Evolutionary conservation across 768 basidiomycete species (phyloP).

Genomic region (Boletus subparvulus): DNA sequence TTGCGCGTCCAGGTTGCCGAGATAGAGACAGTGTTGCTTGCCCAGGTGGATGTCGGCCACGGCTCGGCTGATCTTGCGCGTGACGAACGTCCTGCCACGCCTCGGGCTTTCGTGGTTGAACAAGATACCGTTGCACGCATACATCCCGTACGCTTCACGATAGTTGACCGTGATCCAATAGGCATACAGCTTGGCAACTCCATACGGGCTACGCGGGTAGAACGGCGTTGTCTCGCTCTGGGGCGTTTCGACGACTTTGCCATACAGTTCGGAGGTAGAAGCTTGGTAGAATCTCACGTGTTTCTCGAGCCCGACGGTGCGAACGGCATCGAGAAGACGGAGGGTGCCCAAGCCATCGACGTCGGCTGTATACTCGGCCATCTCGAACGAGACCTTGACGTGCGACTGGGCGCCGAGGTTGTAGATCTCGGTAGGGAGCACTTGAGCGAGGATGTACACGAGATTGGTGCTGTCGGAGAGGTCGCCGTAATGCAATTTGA

Average conservation of each 20-base stretch:
- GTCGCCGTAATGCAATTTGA: conserved; percentile 90
- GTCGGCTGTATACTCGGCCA: conserved; percentile 98
- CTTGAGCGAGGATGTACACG: conserved; percentile 93
- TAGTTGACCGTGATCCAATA: conserved; percentile 93
- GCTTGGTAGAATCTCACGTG: conserved; percentile 97
- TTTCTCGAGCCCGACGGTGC: conserved; percentile 91
- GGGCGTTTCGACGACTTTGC: conserved; percentile 93
- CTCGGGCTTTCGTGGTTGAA: conserved; percentile 99
- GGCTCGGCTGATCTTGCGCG: conserved; percentile 90
- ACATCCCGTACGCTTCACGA: conserved; percentile 95
- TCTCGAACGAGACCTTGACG: conserved; percentile 99
- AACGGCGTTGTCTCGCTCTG: conserved; percentile 97
- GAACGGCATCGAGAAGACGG: conserved; percentile 92
- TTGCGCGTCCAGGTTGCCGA: conserved; percentile 92
- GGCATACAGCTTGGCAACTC: conserved; percentile 91
- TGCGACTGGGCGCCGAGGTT: conserved; percentile 97
- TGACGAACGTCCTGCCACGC: conserved; percentile 93
- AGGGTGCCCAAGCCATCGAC: conserved; percentile 95
- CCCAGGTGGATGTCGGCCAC: conserved; percentile 89
- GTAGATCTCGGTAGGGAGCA: conserved; percentile 95
- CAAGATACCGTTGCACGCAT: conserved; percentile 93
- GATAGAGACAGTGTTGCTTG: conserved; percentile 87
- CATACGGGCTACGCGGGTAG: conserved; percentile 97
- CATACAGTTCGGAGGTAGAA: conserved; percentile 95
- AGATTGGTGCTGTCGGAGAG: conserved; percentile 95